These are phyloP conservation scores for Pleurotus cornucopiae DNA, from an alignment of 768 basidiomycete genomes.

Conservation along the genomic window DNA sequence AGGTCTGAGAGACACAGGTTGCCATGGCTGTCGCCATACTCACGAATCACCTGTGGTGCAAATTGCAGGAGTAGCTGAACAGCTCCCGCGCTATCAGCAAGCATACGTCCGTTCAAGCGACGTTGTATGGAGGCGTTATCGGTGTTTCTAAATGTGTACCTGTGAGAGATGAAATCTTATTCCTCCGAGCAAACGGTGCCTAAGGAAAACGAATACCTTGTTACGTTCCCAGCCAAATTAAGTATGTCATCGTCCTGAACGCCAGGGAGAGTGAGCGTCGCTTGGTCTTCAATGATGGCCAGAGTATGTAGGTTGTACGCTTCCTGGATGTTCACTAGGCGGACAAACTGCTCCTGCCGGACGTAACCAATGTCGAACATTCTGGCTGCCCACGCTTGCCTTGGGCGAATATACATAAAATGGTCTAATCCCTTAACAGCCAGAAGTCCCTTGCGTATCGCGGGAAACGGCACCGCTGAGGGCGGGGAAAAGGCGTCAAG, in stretches of 20 bases:
- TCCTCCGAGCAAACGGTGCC: no score
- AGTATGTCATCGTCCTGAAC: neutral
- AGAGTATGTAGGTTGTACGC: neutral
- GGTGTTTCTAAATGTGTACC: neutral
- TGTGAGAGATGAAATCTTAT: neutral
- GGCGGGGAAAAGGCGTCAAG: neutral
- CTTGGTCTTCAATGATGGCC: neutral
- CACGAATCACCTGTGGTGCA: neutral
- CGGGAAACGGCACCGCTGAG: neutral
- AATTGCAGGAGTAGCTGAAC: neutral
- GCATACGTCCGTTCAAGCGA: neutral
- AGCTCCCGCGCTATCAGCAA: neutral
- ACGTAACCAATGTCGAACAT: neutral
- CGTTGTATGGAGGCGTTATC: neutral
- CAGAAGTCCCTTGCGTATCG: neutral
- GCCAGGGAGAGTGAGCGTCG: neutral
- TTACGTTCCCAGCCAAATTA: neutral
- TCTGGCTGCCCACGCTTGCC: neutral
- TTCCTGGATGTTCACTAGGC: neutral
- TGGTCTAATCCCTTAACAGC: neutral
- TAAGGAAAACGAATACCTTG: neutral
- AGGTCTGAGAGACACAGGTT: neutral
- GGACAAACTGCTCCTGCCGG: neutral
- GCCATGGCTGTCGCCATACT: neutral
- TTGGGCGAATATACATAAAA: neutral